Base-by-base conservation (phyloP, 2,329 filamentous ascomycete genomes). In the Dendryphion nanum region DNA sequence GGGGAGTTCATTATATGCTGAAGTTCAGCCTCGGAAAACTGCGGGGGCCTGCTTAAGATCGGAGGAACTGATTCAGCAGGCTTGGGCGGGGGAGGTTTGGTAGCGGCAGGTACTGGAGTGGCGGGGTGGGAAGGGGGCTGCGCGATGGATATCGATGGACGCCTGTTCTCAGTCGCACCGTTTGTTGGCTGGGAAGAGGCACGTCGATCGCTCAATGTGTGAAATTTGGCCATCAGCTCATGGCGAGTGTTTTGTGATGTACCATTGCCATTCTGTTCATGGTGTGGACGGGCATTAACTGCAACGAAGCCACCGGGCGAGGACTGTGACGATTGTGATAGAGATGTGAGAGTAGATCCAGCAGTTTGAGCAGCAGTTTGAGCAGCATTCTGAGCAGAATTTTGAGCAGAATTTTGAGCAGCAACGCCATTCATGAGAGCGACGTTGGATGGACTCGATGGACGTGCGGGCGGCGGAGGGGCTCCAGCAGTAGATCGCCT, bases 141-240 rank as follows among this genome's bases (percentile, higher is more conserved):
- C 15, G 59, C 55, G 6, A 44, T 45, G 6, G 50, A 48, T 4
- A 58, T 47, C 1, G 62, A 64, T n/a, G 55, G 53, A 10, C 58
- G 55, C 28, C 57, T 46, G 13, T 41, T 47, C 21, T 63, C 54
- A 5, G 41, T n/a, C 3, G 41, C 21, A 17, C 51, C 52, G 23
- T 53, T 61, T 13, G 51, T 37, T 12, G 54, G 49, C 24, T 60
- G 59, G 3, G 59, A 51, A 44, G 53, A 52, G 4, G 55, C 38
- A 28, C 61, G 59, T 4, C 73, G 75, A 37, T 82, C 78, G 34
- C 72, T 75, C 7, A 78, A 70, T 1, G 78, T 80, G 48, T 80
- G 76, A 47, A 83, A 83, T 47, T 81, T 81, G 49, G 76, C 77
- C 57, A 83, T 70, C 35, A 83, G 62, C 38, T 83, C 80, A n/a